Evolutionary conservation across 179 eudicot genomes (phyloP).

Genomic region (Gypsophila paniculata): DNA sequence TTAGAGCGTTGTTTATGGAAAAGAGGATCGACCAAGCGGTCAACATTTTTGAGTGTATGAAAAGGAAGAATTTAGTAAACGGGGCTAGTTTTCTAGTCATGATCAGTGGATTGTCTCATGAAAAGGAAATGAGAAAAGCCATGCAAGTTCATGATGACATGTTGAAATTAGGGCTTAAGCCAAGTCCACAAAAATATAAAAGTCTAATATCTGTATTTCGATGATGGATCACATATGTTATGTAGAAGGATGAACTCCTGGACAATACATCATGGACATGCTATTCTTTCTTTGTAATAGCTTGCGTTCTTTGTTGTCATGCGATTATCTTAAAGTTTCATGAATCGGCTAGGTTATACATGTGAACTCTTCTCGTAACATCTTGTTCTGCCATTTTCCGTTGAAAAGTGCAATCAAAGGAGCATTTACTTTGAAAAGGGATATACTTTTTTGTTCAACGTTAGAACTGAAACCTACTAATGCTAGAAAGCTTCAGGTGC

Average conservation of each 20-base stretch:
- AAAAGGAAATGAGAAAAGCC: slow-evolving; percentile 65
- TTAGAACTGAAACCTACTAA: too few relatives aligned
- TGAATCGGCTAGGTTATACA: too few relatives aligned
- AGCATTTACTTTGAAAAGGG: too few relatives aligned
- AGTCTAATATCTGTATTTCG: slow-evolving; percentile 57
- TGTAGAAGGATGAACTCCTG: not conserved
- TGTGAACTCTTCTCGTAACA: too few relatives aligned
- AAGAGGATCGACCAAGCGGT: slow-evolving; percentile 52
- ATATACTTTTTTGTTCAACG: too few relatives aligned
- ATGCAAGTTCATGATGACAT: slow-evolving; percentile 87
- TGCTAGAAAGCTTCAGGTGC: too few relatives aligned
- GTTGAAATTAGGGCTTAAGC: slow-evolving; percentile 77
- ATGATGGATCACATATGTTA: slow-evolving; percentile 25
- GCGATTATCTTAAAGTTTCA: too few relatives aligned
- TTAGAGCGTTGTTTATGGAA: slow-evolving; percentile 45
- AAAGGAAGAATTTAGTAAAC: slow-evolving; percentile 36
- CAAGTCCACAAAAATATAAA: slow-evolving; percentile 53
- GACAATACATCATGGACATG: too few relatives aligned
- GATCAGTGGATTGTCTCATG: slow-evolving; percentile 60
- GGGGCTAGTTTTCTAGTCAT: slow-evolving; percentile 58
- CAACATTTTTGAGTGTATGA: slow-evolving; percentile 63
- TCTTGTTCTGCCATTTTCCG: too few relatives aligned
- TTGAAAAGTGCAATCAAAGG: too few relatives aligned
- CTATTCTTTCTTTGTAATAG: too few relatives aligned
- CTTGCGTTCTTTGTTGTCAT: too few relatives aligned